Percentiles rank a stretch among this genome's conserved stretches.
Conservation (phyloP, 352 stramenopile species). For the Peronospora farinosa region DNA sequence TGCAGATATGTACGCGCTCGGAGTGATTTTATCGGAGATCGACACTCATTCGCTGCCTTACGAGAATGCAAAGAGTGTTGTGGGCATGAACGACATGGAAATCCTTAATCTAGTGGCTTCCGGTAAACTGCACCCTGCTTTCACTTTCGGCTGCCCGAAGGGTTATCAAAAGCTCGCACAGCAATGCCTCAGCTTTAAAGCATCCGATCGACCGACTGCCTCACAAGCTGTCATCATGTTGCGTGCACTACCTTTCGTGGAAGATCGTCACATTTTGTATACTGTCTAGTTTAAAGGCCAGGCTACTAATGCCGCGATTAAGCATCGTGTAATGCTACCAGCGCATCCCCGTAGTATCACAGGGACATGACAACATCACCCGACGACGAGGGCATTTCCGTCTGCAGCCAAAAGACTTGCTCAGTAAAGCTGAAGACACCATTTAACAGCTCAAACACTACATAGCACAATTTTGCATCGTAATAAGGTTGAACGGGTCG, state of each 20-base stretch:
- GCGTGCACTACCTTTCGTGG: conserved; percentile 22
- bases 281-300: conserved; percentile 10
- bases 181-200: conserved; percentile 33
- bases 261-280: conserved; percentile 12
- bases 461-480: neutral
- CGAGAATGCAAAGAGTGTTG: conserved; percentile 19
- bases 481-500: neutral
- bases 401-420: conserved; percentile 11
- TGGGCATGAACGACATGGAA: conserved; percentile 21
- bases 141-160: conserved; percentile 31
- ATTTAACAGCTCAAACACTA: neutral
- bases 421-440: conserved; percentile 5
- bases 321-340: conserved; percentile 64
- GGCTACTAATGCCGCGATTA: conserved; percentile 60
- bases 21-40: conserved; percentile 47
- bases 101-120: conserved; percentile 26
- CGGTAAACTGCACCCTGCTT: conserved; percentile 19
- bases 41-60: conserved; percentile 53
- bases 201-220: conserved; percentile 31
- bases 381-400: conserved; percentile 41
- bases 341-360: conserved; percentile 79
- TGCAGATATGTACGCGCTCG: conserved; percentile 45
- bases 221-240: conserved; percentile 41
- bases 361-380: conserved; percentile 84
- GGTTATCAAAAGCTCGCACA: conserved; percentile 33